Percentiles rank a stretch among this genome's conserved stretches.
These are phyloP conservation scores for Gymnopilus junonius DNA, from an alignment of 768 basidiomycete genomes.

Conservation along the genomic window DNA sequence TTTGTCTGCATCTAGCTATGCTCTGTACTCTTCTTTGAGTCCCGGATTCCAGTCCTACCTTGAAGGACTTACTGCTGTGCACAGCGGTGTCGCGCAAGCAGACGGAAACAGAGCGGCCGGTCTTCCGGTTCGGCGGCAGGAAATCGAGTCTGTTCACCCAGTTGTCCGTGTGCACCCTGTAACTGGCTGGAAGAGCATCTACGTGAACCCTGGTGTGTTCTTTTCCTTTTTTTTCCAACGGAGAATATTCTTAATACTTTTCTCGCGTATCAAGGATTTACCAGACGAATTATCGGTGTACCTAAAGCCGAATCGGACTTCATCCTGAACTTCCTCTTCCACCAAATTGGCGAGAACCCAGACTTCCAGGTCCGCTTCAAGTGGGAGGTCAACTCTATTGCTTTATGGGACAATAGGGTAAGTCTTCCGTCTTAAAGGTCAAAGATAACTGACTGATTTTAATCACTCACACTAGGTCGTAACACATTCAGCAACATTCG, in stretches of 20 bases:
- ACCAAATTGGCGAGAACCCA: conserved; percentile 68
- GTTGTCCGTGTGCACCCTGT: conserved; percentile 84
- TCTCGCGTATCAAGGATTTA: conserved; percentile 58
- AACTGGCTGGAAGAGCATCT: conserved; percentile 85
- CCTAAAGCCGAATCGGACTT: conserved; percentile 85
- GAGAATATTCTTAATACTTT: neutral
- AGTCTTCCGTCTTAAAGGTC: conserved; percentile 14
- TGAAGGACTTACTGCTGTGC: conserved; percentile 72
- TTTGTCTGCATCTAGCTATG: conserved; percentile 51
- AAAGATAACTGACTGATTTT: neutral
- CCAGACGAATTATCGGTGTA: conserved; percentile 75
- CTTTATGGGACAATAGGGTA: conserved; percentile 89
- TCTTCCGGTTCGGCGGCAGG: conserved; percentile 68
- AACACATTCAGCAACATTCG: conserved; percentile 81
- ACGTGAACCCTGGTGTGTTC: conserved; percentile 71
- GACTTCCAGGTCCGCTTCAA: conserved; percentile 79
- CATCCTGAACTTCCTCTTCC: conserved; percentile 72
- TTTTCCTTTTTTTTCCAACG: neutral
- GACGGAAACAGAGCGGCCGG: conserved; percentile 74
- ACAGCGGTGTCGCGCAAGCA: conserved; percentile 79
- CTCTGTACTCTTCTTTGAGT: conserved; percentile 84
- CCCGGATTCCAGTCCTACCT: conserved; percentile 76
- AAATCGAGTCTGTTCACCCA: conserved; percentile 75
- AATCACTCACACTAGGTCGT: conserved; percentile 49
- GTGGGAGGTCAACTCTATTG: conserved; percentile 78